These are phyloP conservation scores for Ceratocystis destructans DNA, from an alignment of 2,329 filamentous ascomycete genomes.

Conservation along the genomic window DNA sequence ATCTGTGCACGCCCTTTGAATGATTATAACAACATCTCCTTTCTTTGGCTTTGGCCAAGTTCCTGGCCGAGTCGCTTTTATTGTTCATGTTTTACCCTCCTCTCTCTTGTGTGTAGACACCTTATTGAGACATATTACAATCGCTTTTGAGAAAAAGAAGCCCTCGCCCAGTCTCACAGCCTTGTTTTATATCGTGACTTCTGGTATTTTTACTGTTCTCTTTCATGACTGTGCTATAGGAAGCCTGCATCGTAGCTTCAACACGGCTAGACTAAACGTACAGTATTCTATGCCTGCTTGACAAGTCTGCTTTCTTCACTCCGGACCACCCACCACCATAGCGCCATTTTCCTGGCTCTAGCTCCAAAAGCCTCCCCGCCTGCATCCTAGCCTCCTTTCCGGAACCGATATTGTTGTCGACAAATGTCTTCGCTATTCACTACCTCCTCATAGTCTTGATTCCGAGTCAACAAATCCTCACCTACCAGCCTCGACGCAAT, in stretches of 20 bases:
- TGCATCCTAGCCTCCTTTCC: background rate
- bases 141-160: background rate
- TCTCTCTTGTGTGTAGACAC: background rate
- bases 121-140: background rate
- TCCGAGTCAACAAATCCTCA: background rate
- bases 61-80: background rate
- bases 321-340: background rate
- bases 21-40: background rate
- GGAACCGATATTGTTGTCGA: background rate
- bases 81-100: background rate
- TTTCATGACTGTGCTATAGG: background rate
- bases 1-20: conserved; percentile 7
- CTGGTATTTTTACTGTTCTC: background rate
- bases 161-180: background rate
- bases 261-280: background rate
- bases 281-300: background rate
- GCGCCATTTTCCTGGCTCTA: background rate
- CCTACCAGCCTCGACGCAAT: background rate
- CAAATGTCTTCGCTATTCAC: background rate
- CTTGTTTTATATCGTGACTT: background rate
- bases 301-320: background rate
- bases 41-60: background rate
- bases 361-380: background rate
- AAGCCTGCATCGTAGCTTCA: background rate
- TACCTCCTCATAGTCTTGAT: background rate